Percentiles rank a stretch among this genome's conserved stretches.
These are phyloP conservation scores for Auxenochlorella protothecoides DNA, from an alignment of 139 green algal species.

Conservation along the genomic window DNA sequence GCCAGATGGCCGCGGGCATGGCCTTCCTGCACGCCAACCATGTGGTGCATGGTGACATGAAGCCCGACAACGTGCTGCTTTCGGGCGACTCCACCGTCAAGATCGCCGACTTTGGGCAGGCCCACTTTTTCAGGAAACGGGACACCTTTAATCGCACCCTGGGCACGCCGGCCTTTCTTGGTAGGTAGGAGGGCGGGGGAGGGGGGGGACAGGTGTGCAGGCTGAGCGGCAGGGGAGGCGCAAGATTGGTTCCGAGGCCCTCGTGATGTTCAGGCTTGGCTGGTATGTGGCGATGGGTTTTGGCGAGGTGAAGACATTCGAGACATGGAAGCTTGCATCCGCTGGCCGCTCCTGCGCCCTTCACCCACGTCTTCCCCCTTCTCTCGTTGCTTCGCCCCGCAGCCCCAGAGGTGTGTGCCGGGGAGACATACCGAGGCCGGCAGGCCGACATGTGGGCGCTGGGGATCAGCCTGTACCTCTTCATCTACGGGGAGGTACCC, in stretches of 20 bases:
- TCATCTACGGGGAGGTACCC: conserved; percentile 52
- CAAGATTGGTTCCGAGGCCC: too few species aligned
- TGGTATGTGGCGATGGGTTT: too few species aligned
- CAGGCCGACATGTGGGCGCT: conserved; percentile 73
- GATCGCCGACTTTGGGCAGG: conserved; percentile 80
- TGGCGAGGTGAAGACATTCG: too few species aligned
- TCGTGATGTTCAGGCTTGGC: too few species aligned
- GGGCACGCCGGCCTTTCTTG: conserved; percentile 27
- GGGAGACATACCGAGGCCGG: conserved; percentile 33
- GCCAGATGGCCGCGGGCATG: conserved; percentile 33
- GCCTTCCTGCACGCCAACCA: conserved; percentile 65
- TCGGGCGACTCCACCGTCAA: conserved; percentile 56
- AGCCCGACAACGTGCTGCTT: conserved; percentile 85
- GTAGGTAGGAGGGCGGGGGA: background rate
- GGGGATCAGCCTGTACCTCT: conserved; percentile 68
- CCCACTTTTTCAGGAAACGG: conserved; percentile 19
- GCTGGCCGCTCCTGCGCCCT: too few species aligned
- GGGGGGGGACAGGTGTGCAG: too few species aligned
- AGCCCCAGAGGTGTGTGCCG: conserved; percentile 43
- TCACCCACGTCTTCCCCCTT: background rate
- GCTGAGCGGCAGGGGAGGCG: too few species aligned
- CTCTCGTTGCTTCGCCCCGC: background rate
- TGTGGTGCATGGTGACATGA: conserved; percentile 75
- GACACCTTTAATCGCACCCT: conserved; percentile 21
- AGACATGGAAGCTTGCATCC: too few species aligned